Conservation (phyloP, 805 yeast genomes). For the Hanseniaspora guilliermondii region DNA sequence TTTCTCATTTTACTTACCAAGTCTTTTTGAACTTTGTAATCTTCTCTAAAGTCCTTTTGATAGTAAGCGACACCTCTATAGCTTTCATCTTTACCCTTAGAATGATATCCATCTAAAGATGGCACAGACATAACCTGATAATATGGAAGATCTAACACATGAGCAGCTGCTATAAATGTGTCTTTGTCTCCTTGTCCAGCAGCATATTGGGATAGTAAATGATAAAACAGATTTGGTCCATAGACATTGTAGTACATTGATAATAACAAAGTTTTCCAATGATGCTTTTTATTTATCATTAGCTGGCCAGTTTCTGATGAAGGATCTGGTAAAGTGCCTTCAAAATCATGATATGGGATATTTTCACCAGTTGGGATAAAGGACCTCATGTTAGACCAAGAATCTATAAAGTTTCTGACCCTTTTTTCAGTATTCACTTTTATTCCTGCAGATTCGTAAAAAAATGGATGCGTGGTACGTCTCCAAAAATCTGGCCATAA, state of each 20-base stretch:
- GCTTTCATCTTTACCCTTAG: slow-evolving; percentile 22
- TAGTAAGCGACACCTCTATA: slow-evolving; percentile 68
- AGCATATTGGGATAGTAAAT: slow-evolving; percentile 57
- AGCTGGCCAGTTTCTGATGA: slow-evolving; percentile 64
- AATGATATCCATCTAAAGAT: slow-evolving; percentile 30
- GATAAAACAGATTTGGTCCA: slow-evolving; percentile 60
- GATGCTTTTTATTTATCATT: slow-evolving; percentile 47
- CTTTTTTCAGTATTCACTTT: slow-evolving; percentile 31
- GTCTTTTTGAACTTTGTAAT: slow-evolving; percentile 28
- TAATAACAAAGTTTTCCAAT: slow-evolving; percentile 45
- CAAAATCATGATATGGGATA: slow-evolving; percentile 45
- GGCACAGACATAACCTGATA: slow-evolving; percentile 37
- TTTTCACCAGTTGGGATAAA: slow-evolving; percentile 19
- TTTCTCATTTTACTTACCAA: slow-evolving; percentile 3
- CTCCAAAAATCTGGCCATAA: slow-evolving; percentile 87
- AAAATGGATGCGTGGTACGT: slow-evolving; percentile 64
- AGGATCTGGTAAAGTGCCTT: slow-evolving; percentile 56
- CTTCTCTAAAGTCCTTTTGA: slow-evolving; percentile 58
- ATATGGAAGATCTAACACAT: slow-evolving; percentile 34
- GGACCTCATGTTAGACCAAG: slow-evolving; percentile 25
- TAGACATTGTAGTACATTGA: slow-evolving; percentile 53
- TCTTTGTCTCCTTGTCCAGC: slow-evolving; percentile 78
- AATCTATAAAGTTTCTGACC: slow-evolving; percentile 29
- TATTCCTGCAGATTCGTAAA: slow-evolving; percentile 55
- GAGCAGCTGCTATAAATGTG: slow-evolving; percentile 56